Percentiles rank a stretch among this genome's conserved stretches.
phyloP scores from a whole-genome alignment of 75 land plant genomes.

The Selaginella tamariscina region DNA sequence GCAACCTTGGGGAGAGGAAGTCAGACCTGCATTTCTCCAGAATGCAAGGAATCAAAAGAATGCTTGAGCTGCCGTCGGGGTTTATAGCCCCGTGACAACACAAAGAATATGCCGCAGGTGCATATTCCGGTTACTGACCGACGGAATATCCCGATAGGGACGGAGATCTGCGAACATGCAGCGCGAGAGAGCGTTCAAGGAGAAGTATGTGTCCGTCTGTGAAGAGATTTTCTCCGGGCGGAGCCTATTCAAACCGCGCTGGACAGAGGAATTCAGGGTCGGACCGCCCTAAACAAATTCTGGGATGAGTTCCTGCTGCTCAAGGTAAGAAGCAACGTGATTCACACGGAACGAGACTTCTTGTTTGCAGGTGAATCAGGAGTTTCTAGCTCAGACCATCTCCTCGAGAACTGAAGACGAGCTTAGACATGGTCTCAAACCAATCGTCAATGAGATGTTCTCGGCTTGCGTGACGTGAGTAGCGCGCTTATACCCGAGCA shows the following conservation, averaged over 20 bases:
- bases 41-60: no score
- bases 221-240: conserved; percentile 28
- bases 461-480: conserved; percentile 22
- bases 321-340: no score
- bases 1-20: no score
- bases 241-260: conserved; percentile 24
- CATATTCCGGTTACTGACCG: no score
- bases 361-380: conserved; percentile 27
- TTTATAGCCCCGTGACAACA: no score
- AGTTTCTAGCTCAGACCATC: conserved; percentile 25
- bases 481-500: not conserved
- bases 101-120: no score
- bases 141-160: no score
- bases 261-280: conserved; percentile 27
- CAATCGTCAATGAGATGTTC: conserved; percentile 28
- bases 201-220: conserved; percentile 29
- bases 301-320: conserved; percentile 34
- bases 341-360: not conserved
- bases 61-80: no score
- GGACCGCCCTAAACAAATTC: conserved; percentile 22
- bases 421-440: conserved; percentile 18
- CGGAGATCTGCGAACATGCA: no score
- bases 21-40: not conserved
- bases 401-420: conserved; percentile 22
- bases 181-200: conserved; percentile 17